Evolutionary conservation across 2,329 filamentous ascomycete species (phyloP).

Genomic region (Talaromyces marneffei): DNA sequence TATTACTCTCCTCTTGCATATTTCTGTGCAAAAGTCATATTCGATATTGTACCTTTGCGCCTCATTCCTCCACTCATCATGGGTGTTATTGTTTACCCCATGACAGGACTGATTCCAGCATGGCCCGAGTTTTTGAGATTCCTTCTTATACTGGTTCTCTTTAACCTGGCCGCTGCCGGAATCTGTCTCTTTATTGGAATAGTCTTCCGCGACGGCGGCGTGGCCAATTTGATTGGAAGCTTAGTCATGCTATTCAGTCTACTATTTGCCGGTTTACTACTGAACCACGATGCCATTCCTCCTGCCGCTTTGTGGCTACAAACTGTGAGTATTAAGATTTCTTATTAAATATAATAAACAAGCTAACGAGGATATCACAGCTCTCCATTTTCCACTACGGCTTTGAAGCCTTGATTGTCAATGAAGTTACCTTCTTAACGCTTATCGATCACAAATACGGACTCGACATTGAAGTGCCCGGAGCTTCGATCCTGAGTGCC

Average conservation of each 20-base stretch:
- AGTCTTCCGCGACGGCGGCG: slow-evolving; percentile 81
- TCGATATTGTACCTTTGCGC: slow-evolving; percentile 91
- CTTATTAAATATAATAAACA: neutral
- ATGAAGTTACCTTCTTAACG: slow-evolving; percentile 85
- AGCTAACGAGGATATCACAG: slow-evolving; percentile 27
- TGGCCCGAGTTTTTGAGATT: slow-evolving; percentile 84
- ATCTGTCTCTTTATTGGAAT: slow-evolving; percentile 97
- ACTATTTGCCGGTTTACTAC: slow-evolving; percentile 84
- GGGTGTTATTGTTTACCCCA: slow-evolving; percentile 93
- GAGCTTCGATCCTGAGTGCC: slow-evolving; percentile 84
- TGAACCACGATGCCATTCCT: slow-evolving; percentile 93
- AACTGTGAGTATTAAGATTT: slow-evolving; percentile 48
- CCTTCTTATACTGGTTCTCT: slow-evolving; percentile 83
- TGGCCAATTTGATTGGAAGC: slow-evolving; percentile 89
- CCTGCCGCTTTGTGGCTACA: slow-evolving; percentile 82
- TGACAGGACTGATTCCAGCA: slow-evolving; percentile 86
- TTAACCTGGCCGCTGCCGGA: slow-evolving; percentile 88
- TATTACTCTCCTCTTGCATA: slow-evolving; percentile 95
- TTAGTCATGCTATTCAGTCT: slow-evolving; percentile 96
- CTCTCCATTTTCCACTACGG: slow-evolving; percentile 97
- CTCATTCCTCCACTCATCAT: slow-evolving; percentile 92
- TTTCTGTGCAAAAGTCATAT: slow-evolving; percentile 93
- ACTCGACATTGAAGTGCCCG: slow-evolving; percentile 91
- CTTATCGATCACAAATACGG: slow-evolving; percentile 93
- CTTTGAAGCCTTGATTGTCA: slow-evolving; percentile 94